Conservation (phyloP, 2,329 filamentous ascomycete genomes). For the Calonectria pseudoreteaudii region DNA sequence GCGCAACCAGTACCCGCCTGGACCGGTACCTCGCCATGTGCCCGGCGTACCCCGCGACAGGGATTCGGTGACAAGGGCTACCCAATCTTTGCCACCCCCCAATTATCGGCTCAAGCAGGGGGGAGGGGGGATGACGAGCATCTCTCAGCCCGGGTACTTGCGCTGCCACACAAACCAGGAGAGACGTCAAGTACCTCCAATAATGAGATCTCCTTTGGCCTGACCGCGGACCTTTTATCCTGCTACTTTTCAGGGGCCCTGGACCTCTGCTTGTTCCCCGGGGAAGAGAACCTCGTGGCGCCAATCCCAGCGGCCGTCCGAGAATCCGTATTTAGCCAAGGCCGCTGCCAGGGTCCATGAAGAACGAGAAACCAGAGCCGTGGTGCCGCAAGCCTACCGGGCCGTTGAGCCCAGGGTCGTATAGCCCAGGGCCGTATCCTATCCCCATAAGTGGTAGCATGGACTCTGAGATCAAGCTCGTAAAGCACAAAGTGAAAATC, state of each 20-base stretch:
- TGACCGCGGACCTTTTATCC: constrained; percentile 1
- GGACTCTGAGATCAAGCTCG: constrained; percentile 32
- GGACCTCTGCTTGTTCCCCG: constrained; percentile 9
- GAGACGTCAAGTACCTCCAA: constrained; percentile 20
- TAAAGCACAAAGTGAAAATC: constrained; percentile 6
- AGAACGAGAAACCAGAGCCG: constrained; percentile 13
- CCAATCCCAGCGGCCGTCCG: background rate
- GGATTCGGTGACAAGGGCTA: constrained; percentile 15
- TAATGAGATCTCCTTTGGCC: constrained; percentile 25
- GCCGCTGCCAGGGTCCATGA: constrained; percentile 2
- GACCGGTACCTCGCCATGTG: constrained; percentile 40
- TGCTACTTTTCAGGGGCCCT: constrained; percentile 19
- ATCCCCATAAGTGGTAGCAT: constrained; percentile 27
- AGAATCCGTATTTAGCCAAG: constrained; percentile 13
- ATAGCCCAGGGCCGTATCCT: constrained; percentile 33
- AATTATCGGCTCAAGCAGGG: constrained; percentile 16
- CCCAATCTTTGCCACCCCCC: constrained; percentile 30
- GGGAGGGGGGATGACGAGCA: constrained; percentile 8
- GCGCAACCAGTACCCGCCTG: constrained; percentile 30
- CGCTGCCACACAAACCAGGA: background rate
- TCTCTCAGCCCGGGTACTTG: constrained; percentile 16
- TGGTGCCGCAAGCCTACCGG: constrained; percentile 28
- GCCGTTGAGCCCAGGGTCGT: constrained; percentile 31
- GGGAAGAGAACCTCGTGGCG: constrained; percentile 18
- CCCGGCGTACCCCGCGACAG: constrained; percentile 33